Conservation (phyloP, 1,139 yeast genomes). For the Blastobotrys capitulatus region DNA sequence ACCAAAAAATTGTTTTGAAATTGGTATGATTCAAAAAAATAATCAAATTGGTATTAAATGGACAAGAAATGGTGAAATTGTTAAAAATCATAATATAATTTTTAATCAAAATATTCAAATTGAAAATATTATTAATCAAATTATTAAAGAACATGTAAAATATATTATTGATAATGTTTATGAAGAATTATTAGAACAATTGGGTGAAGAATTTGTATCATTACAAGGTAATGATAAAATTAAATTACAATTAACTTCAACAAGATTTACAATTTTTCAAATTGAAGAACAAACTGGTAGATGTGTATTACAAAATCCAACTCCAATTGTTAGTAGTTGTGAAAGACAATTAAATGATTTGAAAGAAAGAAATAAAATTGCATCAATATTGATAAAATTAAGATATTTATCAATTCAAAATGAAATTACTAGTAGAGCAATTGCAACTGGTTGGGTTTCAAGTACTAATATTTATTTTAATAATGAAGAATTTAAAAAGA, state of each 20-base stretch:
- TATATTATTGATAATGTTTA: constrained; percentile 26
- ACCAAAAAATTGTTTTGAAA: constrained; percentile 53
- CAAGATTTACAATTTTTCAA: constrained; percentile 25
- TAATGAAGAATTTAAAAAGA: constrained; percentile 23
- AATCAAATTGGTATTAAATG: constrained; percentile 52
- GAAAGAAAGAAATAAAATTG: constrained; percentile 23
- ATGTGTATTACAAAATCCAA: constrained; percentile 29
- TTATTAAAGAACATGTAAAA: constrained; percentile 28
- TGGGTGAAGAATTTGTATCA: constrained; percentile 8
- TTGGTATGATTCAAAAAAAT: constrained; percentile 54
- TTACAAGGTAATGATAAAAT: constrained; percentile 13
- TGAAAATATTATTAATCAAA: constrained; percentile 26
- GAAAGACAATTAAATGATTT: constrained; percentile 30
- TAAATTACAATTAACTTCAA: constrained; percentile 24
- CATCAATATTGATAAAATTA: constrained; percentile 27
- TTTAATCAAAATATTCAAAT: constrained; percentile 27
- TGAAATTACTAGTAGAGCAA: constrained; percentile 30
- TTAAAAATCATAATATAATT: constrained; percentile 22
- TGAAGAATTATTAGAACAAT: constrained; percentile 13
- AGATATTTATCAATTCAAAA: constrained; percentile 31
- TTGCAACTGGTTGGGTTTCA: constrained; percentile 34
- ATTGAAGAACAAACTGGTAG: constrained; percentile 32
- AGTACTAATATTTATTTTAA: constrained; percentile 23
- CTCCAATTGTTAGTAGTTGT: constrained; percentile 27
- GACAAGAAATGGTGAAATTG: constrained; percentile 54